These are phyloP conservation scores for Oehlia diaphana DNA, from an alignment of 192 early-diverging fungal species.

Conservation along the genomic window DNA sequence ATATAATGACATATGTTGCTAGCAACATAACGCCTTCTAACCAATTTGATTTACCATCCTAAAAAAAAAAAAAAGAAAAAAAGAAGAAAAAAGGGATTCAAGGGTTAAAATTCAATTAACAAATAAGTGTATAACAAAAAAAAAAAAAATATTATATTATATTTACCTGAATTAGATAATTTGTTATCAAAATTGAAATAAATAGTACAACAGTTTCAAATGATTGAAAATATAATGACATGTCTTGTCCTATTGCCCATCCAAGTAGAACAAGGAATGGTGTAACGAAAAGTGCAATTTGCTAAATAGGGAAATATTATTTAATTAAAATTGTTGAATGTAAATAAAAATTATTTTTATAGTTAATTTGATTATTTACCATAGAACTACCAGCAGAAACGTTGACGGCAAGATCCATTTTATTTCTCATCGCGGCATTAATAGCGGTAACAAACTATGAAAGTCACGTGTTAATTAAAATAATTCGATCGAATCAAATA, in stretches of 20 bases:
- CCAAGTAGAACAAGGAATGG: constrained; percentile 73
- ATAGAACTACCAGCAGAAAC: constrained; percentile 86
- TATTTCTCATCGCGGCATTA: constrained; percentile 77
- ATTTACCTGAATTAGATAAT: constrained; percentile 64
- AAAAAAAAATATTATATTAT: too few species aligned
- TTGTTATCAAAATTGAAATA: constrained; percentile 73
- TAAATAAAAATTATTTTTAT: not conserved
- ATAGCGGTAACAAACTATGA: constrained; percentile 74
- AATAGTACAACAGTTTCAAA: constrained; percentile 86
- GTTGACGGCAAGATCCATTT: constrained; percentile 88
- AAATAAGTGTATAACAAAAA: too few species aligned
- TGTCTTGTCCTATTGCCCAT: constrained; percentile 76
- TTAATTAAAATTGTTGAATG: not conserved
- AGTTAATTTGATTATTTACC: constrained; percentile 12
- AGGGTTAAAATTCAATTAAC: too few species aligned
- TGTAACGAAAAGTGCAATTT: constrained; percentile 82
- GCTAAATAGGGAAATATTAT: constrained; percentile 29
- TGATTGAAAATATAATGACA: constrained; percentile 82
- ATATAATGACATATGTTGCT: constrained; percentile 79
- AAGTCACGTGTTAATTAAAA: not conserved
- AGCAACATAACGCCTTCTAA: constrained; percentile 88
- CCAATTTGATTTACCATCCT: constrained; percentile 89
- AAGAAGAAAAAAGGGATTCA: too few species aligned
- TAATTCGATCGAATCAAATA: too few species aligned
- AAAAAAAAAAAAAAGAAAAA: not conserved